These are phyloP conservation scores for Hypoxylon sp. DNA, from an alignment of 2,329 filamentous ascomycete species.

Conservation along the genomic window DNA sequence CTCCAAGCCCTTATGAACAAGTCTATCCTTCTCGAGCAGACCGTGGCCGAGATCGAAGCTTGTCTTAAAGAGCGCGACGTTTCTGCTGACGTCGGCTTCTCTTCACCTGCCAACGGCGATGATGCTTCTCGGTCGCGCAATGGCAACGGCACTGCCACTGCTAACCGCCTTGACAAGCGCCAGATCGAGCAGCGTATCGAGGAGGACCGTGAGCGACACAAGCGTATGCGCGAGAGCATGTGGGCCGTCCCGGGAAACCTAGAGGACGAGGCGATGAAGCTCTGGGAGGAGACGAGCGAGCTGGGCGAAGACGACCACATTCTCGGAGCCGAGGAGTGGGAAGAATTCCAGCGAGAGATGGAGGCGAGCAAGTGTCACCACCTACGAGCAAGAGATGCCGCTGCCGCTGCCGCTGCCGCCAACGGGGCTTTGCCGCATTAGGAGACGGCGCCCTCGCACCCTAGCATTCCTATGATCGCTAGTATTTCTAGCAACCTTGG, in stretches of 20 bases:
- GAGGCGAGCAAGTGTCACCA: conserved; percentile 39
- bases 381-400: conserved; percentile 27
- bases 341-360: conserved; percentile 56
- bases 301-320: conserved; percentile 89
- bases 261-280: conserved; percentile 80
- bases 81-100: conserved; percentile 68
- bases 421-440: conserved; percentile 41
- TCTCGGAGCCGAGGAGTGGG: conserved; percentile 79
- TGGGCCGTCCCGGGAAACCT: conserved; percentile 84
- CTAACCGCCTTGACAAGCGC: conserved; percentile 77
- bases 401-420: conserved; percentile 1
- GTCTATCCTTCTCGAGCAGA: conserved; percentile 79
- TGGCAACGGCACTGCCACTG: conserved; percentile 46
- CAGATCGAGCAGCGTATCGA: conserved; percentile 97
- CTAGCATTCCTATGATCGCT: conserved; percentile 9
- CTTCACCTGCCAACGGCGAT: conserved; percentile 63
- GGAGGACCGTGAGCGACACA: conserved; percentile 95
- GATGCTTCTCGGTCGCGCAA: conserved; percentile 55
- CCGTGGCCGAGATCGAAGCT: conserved; percentile 84
- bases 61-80: conserved; percentile 85
- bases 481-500: not conserved
- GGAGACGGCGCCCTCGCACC: conserved; percentile 11
- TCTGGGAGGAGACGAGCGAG: conserved; percentile 91
- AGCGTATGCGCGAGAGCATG: conserved; percentile 89
- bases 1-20: conserved; percentile 79